phyloP scores from a whole-genome alignment of 2,329 filamentous ascomycete species.

The Neofusicoccum cordaticola region DNA sequence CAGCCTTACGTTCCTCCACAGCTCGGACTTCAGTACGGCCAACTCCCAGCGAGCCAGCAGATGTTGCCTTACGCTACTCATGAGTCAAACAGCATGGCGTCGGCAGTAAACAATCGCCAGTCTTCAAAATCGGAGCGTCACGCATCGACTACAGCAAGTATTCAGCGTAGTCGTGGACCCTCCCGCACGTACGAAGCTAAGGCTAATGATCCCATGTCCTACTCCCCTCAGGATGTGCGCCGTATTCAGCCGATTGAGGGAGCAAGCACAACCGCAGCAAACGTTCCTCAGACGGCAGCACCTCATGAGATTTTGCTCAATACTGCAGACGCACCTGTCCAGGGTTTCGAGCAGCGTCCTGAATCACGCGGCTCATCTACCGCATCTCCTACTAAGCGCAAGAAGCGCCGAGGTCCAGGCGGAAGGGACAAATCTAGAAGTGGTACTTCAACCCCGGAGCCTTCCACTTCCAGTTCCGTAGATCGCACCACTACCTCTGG shows the following conservation, averaged over 20 bases:
- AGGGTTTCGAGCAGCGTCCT: background rate
- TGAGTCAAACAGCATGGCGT: background rate
- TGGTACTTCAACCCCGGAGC: background rate
- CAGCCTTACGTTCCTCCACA: background rate
- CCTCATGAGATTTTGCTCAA: background rate
- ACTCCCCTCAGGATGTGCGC: constrained; percentile 8
- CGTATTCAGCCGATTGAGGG: background rate
- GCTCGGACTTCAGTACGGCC: background rate
- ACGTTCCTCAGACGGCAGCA: background rate
- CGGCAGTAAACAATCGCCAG: background rate
- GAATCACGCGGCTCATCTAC: background rate
- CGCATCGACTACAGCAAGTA: background rate
- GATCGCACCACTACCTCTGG: background rate
- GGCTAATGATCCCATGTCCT: background rate
- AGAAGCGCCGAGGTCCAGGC: background rate
- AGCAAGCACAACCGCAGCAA: background rate
- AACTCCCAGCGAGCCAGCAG: background rate
- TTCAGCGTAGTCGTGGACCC: background rate
- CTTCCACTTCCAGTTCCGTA: background rate
- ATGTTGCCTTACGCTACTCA: background rate
- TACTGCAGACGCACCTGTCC: background rate
- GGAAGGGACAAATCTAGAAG: background rate
- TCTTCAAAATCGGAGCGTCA: background rate
- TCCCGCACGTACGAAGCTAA: constrained; percentile 1
- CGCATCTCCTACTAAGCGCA: background rate